Evolutionary conservation across 1,284 basidiomycete species (phyloP).

Genomic region (Tilletia walkeri): DNA sequence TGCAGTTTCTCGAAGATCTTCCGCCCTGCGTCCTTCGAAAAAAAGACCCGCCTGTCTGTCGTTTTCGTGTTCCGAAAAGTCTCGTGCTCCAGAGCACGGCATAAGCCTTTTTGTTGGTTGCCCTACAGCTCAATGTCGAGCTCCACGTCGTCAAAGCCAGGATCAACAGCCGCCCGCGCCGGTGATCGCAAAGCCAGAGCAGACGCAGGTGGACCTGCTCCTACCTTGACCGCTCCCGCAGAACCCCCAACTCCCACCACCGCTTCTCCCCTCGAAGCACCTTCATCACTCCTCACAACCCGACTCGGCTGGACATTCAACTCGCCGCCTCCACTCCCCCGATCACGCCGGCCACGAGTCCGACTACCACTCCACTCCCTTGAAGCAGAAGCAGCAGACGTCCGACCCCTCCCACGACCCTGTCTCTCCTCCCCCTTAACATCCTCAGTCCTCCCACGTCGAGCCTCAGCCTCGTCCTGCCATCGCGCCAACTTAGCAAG

Average conservation of each 20-base stretch:
- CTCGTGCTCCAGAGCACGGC: background rate
- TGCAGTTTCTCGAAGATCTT: no score
- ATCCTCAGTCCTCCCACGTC: background rate
- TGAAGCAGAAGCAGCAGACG: no score
- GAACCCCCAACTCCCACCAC: no score
- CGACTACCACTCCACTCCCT: background rate
- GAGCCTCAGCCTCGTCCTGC: constrained; percentile 3
- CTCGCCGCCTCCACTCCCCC: no score
- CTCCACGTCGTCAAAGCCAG: constrained; percentile 15
- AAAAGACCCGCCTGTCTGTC: no score
- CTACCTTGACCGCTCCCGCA: background rate
- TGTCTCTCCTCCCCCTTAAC: background rate
- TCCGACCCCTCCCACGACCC: background rate
- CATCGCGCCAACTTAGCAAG: constrained; percentile 9
- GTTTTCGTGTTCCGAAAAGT: no score
- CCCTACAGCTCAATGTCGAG: background rate
- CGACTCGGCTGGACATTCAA: background rate
- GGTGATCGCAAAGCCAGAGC: background rate
- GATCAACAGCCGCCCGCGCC: background rate
- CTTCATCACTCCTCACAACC: background rate
- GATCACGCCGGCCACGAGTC: background rate
- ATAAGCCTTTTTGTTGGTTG: no score
- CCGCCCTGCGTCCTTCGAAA: no score
- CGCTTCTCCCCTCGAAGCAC: background rate
- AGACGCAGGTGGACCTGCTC: background rate